Evolutionary conservation across 176 grass and related monocot genomes (phyloP), one percentile per base, ranked within the genome.

Genomic region (Oryza officinalis): DNA sequence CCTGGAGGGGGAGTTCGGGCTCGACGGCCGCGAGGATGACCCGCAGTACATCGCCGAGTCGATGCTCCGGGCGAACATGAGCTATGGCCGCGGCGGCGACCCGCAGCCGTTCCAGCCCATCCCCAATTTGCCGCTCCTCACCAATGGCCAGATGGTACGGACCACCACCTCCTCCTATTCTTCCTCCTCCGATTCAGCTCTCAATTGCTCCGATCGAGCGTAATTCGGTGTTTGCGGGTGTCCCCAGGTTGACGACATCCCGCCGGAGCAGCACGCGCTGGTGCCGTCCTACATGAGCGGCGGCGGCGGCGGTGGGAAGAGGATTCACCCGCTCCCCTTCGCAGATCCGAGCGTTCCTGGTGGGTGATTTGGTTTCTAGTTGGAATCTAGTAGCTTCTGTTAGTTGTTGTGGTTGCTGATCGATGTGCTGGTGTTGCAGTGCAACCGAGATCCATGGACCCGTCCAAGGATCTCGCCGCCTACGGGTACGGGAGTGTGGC

Each of bases 381-480:
- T 10, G 23, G 49, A 78, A 73, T 84, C 79, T 77, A 41, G 6
- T 67, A 68, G 13, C 33, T 30, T 61, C 1, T 38, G 30, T 1
- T 38, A 20, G 27, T 4, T 76, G 4, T 45, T 1, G 41, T 28
- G 43, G 13, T 33, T 44, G 22, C 35, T 76, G 1, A 86, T 25
- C n/a, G 6, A 9, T 41, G 7, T 33, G 11, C 14, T 79, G 25
- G 3, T 14, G 4, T 15, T 84, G 86, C 88, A 98, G 95, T 95
- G 71, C 92, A 91, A 98, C 91, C 91, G 23, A 89, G 92, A 91
- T 91, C 95, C 38, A 95, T 98, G 95, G 95, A 98, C 80, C 95
- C 92, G 71, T 98, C 92, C 47, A 98, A 95, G 91, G 95, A 93
- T 75, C 89, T 95, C 17, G 95, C 84, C 25, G 92, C 92, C 59